Evolutionary conservation across 2,329 filamentous ascomycete species (phyloP).

Genomic region (Chaetothyriales sp.): DNA sequence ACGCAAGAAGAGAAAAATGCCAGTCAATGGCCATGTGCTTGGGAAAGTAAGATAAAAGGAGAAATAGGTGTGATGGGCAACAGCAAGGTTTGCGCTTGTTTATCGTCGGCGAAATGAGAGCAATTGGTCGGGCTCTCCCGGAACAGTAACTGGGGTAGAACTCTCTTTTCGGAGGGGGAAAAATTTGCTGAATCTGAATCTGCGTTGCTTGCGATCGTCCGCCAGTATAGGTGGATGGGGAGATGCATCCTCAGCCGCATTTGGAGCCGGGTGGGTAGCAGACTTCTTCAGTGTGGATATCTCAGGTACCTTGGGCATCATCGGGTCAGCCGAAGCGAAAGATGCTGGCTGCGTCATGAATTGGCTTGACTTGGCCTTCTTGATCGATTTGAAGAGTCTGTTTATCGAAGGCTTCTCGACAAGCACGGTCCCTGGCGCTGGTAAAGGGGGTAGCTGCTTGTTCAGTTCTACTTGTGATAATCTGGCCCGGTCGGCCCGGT

Average conservation of each 20-base stretch:
- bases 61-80: too few species aligned
- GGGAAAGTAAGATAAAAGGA: too few species aligned
- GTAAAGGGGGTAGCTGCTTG: conserved; percentile 12
- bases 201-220: conserved; percentile 10
- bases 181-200: conserved; percentile 13
- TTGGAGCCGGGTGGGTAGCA: neutral
- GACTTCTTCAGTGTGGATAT: neutral
- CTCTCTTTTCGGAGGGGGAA: conserved; percentile 13
- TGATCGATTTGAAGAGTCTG: neutral
- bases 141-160: neutral
- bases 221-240: neutral
- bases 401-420: neutral
- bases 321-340: neutral
- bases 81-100: too few species aligned
- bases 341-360: neutral
- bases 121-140: neutral
- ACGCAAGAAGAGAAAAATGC: neutral
- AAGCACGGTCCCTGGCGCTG: conserved; percentile 1
- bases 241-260: neutral
- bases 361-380: neutral
- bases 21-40: too few species aligned
- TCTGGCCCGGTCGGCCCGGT: conserved; percentile 1
- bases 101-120: neutral
- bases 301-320: neutral
- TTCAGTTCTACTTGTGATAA: conserved; percentile 10